Evolutionary conservation across 805 yeast species (phyloP), one percentile per base, ranked within the genome.

Genomic region (Lachancea waltii): DNA sequence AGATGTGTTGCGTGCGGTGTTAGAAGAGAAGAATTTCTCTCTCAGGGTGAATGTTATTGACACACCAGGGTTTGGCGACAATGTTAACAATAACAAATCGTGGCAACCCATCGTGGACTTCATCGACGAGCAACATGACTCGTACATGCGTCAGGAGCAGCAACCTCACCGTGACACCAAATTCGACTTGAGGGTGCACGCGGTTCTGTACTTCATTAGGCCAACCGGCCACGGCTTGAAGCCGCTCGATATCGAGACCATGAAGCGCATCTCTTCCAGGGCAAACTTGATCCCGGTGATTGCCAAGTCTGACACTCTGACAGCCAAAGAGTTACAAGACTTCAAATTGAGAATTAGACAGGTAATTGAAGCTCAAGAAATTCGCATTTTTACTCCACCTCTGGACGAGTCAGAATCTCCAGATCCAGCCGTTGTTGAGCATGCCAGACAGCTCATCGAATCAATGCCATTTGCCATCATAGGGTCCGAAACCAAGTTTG

Each of bases 1-100:
- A 46, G 89, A 82, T 47, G 76, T 86, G 39, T 73, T 75, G 33
- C 74, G 90, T 51, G 90, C 92, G n/a, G 72, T 75, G 41, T 70
- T 85, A 48, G 92, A 81, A 58, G 97, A 89, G 58, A 80, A 84
- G 62, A 85, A 82, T 57, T 84, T 89, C 63, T 72, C 70, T 48
- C 72, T 85, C 49, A 73, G 81, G 45, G 73, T 89, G 47, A 86
- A 86, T 49, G 72, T 89, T 41, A 78, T 89, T 51, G 96, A 87
- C 62, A 85, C 96, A 2, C 95, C 95, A 7, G 96, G 96, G 1
- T 85, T 86, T 59, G 97, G 96, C 44, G 94, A 85, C 58, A 83
- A 81, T 59, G 82, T 86, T 47, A 82, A 87, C 67, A 89, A 87
- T 64, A 73, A 72, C 53, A 81, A 82, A 58, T 72, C 92, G 31